A percentile compares a stretch with the other conserved stretches of the same genome.
These are phyloP conservation scores for Hirsutella rhossiliensis DNA, from an alignment of 2,329 filamentous ascomycete genomes.

Conservation along the genomic window DNA sequence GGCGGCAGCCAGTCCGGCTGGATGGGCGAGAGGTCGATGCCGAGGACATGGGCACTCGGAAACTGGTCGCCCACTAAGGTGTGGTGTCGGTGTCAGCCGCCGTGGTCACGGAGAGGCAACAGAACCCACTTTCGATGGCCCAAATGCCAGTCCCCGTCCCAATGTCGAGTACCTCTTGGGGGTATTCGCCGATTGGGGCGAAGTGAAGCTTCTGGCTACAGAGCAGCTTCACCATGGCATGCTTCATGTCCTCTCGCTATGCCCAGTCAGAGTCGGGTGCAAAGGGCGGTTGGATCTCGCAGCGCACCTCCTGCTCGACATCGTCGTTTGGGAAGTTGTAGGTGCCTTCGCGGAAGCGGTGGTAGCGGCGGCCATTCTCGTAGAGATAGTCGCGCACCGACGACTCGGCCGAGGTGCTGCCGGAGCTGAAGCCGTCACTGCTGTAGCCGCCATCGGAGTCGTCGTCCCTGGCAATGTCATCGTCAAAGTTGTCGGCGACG, in stretches of 20 bases:
- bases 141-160: constrained; percentile 48
- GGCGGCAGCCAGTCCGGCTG: constrained; percentile 40
- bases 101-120: not conserved
- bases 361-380: constrained; percentile 48
- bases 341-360: constrained; percentile 38
- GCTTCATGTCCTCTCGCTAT: constrained; percentile 40
- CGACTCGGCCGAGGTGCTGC: constrained; percentile 24
- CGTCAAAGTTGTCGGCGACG: constrained; percentile 20
- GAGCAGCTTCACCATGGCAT: constrained; percentile 36
- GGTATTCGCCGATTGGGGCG: constrained; percentile 33
- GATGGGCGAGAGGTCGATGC: constrained; percentile 35
- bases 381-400: constrained; percentile 36
- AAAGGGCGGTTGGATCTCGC: not conserved
- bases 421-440: constrained; percentile 22
- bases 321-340: constrained; percentile 52
- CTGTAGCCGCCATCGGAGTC: constrained; percentile 24
- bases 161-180: constrained; percentile 41
- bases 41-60: constrained; percentile 29
- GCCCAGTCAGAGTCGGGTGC: not conserved
- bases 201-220: constrained; percentile 37
- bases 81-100: not conserved
- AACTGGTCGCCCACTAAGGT: constrained; percentile 33
- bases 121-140: constrained; percentile 38
- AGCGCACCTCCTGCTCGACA: constrained; percentile 36
- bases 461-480: constrained; percentile 7